Conservation (phyloP, 805 yeast species). For the Saccharomyces eubayanus region DNA sequence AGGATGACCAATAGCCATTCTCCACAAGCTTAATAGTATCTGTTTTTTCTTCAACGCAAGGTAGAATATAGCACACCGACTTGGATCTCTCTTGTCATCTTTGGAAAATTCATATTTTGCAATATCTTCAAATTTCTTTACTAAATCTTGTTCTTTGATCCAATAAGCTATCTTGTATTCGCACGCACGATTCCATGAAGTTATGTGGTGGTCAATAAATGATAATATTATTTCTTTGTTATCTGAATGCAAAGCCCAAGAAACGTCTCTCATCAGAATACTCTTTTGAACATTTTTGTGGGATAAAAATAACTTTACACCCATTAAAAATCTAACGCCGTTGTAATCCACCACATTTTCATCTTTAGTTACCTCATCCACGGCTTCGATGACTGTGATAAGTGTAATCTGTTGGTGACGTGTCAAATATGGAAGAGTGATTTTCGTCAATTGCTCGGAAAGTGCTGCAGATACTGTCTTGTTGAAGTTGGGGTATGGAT, state of each 20-base stretch:
- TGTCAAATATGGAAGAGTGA: slow-evolving; percentile 70
- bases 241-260: slow-evolving; percentile 82
- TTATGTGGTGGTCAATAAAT: slow-evolving; percentile 34
- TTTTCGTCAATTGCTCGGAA: slow-evolving; percentile 50
- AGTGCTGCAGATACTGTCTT: slow-evolving; percentile 40
- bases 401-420: slow-evolving; percentile 88
- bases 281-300: slow-evolving; percentile 43
- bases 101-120: slow-evolving; percentile 66
- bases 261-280: slow-evolving; percentile 69
- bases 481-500: slow-evolving; percentile 37
- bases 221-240: slow-evolving; percentile 60
- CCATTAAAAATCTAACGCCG: slow-evolving; percentile 64
- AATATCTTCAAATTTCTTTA: slow-evolving; percentile 50
- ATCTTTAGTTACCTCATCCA: slow-evolving; percentile 45
- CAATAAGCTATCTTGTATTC: slow-evolving; percentile 66
- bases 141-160: slow-evolving; percentile 43
- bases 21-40: slow-evolving; percentile 75
- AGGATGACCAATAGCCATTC: slow-evolving; percentile 59
- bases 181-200: slow-evolving; percentile 50
- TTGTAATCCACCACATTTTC: slow-evolving; percentile 34
- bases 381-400: slow-evolving; percentile 57
- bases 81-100: slow-evolving; percentile 58
- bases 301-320: slow-evolving; percentile 56
- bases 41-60: slow-evolving; percentile 72
- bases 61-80: slow-evolving; percentile 62